Evolutionary conservation across 2,329 filamentous ascomycete species (phyloP).

Genomic region (Penicillium sp.): DNA sequence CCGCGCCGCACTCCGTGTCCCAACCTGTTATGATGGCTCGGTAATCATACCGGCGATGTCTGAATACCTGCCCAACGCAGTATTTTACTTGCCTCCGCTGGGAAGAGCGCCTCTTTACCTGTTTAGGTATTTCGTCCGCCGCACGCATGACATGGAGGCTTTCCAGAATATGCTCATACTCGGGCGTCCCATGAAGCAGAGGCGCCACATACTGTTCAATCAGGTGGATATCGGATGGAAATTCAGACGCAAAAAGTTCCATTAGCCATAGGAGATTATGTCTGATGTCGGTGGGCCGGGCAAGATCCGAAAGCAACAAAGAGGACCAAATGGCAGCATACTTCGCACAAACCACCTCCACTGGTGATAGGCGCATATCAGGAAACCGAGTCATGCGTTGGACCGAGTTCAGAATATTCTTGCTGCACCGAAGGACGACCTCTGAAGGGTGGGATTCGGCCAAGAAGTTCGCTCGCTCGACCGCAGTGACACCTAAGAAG

Average conservation of each 20-base stretch:
- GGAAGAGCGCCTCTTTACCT: slow-evolving; percentile 33
- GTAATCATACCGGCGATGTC: slow-evolving; percentile 70
- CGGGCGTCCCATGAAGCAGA: slow-evolving; percentile 45
- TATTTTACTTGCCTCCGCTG: slow-evolving; percentile 49
- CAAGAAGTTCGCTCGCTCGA: too few species aligned
- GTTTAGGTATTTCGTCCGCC: slow-evolving; percentile 49
- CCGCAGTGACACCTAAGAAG: too few species aligned
- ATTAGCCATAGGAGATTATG: slow-evolving; percentile 58
- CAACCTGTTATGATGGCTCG: slow-evolving; percentile 84
- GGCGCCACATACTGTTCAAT: slow-evolving; percentile 61
- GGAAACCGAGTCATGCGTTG: slow-evolving; percentile 30
- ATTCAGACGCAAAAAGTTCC: slow-evolving; percentile 56
- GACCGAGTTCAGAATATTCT: slow-evolving; percentile 70
- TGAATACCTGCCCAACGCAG: slow-evolving; percentile 72
- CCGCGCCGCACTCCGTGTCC: slow-evolving; percentile 54
- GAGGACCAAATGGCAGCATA: slow-evolving; percentile 68
- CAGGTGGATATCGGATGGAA: slow-evolving; percentile 64
- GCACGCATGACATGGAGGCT: slow-evolving; percentile 49
- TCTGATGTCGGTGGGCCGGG: slow-evolving; percentile 45
- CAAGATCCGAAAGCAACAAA: slow-evolving; percentile 44
- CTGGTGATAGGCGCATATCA: slow-evolving; percentile 29
- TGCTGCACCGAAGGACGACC: slow-evolving; percentile 65
- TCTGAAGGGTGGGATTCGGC: too few species aligned
- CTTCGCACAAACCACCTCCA: slow-evolving; percentile 53
- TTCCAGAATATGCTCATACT: slow-evolving; percentile 48